These are phyloP conservation scores for Chaetomiaceae sp. DNA, from an alignment of 2,329 filamentous ascomycete species.

Conservation along the genomic window DNA sequence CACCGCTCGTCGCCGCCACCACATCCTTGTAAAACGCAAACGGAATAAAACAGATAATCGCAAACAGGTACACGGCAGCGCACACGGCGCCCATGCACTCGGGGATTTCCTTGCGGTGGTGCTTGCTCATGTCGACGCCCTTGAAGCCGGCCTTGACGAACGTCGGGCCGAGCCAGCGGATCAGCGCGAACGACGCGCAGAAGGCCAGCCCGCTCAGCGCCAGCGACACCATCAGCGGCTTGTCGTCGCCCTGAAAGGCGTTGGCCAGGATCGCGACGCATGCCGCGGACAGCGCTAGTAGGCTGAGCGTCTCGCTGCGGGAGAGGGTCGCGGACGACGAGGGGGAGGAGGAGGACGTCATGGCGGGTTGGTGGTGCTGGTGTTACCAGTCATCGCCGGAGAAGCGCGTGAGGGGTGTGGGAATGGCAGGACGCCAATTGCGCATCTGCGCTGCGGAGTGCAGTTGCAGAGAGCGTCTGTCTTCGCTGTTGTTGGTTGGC, in stretches of 20 bases:
- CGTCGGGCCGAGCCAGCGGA: conserved; percentile 85
- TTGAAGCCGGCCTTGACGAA: conserved; percentile 87
- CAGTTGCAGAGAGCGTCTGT: too few species aligned
- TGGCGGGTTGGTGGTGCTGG: background rate
- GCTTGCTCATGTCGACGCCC: conserved; percentile 78
- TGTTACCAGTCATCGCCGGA: background rate
- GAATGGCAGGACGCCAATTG: background rate
- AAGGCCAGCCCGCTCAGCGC: conserved; percentile 84
- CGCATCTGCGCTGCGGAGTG: background rate
- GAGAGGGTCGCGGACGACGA: conserved; percentile 36
- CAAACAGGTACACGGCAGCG: conserved; percentile 84
- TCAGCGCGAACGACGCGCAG: conserved; percentile 72
- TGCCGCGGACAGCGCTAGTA: conserved; percentile 58
- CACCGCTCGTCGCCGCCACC: conserved; percentile 87
- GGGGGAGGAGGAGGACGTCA: conserved; percentile 11
- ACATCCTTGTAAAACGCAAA: conserved; percentile 99
- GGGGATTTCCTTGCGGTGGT: conserved; percentile 67
- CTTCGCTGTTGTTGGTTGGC: too few species aligned
- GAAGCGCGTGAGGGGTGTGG: background rate
- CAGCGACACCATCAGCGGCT: conserved; percentile 81
- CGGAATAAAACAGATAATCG: conserved; percentile 86
- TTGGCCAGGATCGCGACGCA: conserved; percentile 71
- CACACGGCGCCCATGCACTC: conserved; percentile 96
- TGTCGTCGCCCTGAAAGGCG: conserved; percentile 77
- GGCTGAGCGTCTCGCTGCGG: conserved; percentile 45